A percentile compares a stretch with the other conserved stretches of the same genome.
These are phyloP conservation scores for Aspergillus luchuensis DNA, from an alignment of 2,329 filamentous ascomycete genomes.

Conservation along the genomic window DNA sequence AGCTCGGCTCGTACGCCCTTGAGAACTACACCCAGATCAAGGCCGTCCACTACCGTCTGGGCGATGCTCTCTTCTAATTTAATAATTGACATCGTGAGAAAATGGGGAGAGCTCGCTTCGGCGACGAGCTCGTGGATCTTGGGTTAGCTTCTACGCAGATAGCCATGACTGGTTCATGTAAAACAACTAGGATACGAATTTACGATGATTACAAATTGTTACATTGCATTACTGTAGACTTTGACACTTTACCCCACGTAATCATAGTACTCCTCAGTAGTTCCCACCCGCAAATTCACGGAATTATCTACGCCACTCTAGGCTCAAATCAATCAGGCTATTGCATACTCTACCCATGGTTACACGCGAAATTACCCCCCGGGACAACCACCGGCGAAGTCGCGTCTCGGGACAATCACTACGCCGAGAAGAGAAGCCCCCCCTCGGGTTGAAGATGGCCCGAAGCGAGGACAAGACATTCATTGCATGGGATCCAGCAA, in stretches of 20 bases:
- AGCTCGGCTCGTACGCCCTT: conserved; percentile 52
- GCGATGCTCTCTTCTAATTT: conserved; percentile 48
- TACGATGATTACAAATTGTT: conserved; percentile 6
- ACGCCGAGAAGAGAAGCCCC: background rate
- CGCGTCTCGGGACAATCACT: background rate
- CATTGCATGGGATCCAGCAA: no score
- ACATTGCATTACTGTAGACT: background rate
- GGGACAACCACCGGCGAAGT: background rate
- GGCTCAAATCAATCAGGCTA: no score
- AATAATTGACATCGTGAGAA: conserved; percentile 26
- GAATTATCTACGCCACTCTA: no score
- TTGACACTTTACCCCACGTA: no score
- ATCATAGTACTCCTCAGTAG: no score
- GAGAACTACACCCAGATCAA: conserved; percentile 55
- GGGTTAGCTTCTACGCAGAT: background rate
- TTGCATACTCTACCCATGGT: no score
- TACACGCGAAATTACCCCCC: no score
- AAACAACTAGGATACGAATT: conserved; percentile 11
- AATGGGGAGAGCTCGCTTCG: conserved; percentile 6
- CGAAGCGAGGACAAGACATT: background rate
- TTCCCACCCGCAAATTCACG: no score
- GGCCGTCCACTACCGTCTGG: conserved; percentile 46
- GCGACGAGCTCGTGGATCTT: conserved; percentile 1
- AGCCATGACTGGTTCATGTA: conserved; percentile 11
- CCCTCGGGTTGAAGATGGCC: conserved; percentile 4